Percentiles rank a stretch among this genome's conserved stretches.
Conservation (phyloP, 345 rosid genomes). For the Arabis alpina region DNA sequence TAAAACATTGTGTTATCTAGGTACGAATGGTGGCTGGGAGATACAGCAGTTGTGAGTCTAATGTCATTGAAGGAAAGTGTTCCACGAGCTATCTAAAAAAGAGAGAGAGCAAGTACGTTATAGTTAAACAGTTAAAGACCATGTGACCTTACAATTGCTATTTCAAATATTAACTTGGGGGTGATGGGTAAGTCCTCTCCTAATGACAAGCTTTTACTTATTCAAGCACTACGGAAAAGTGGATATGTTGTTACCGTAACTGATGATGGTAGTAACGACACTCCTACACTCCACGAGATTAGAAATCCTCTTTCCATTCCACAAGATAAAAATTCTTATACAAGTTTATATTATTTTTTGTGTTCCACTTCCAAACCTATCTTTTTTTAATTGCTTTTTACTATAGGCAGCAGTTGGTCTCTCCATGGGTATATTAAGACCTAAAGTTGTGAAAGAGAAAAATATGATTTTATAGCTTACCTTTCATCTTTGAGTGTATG, state of each 20-base stretch:
- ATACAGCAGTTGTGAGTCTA: slow-evolving; percentile 58
- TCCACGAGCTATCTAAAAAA: slow-evolving; percentile 75
- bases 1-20: slow-evolving; percentile 43
- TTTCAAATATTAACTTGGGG: slow-evolving; percentile 35
- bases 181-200: slow-evolving; percentile 99
- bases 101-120: slow-evolving; percentile 77
- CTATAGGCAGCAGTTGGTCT: slow-evolving; percentile 96
- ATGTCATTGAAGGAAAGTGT: slow-evolving; percentile 86
- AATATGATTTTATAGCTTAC: no score
- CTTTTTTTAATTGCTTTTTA: slow-evolving; percentile 32
- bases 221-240: slow-evolving; percentile 86
- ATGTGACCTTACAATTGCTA: slow-evolving; percentile 29
- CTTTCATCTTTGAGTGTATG: no score
- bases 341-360: slow-evolving; percentile 1
- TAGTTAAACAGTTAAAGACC: slow-evolving; percentile 11
- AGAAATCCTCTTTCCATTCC: no score
- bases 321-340: not conserved
- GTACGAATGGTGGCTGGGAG: slow-evolving; percentile 98
- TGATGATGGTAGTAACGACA: slow-evolving; percentile 99
- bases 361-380: slow-evolving; percentile 33
- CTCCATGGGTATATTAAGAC: slow-evolving; percentile 95
- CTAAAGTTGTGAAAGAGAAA: slow-evolving; percentile 98
- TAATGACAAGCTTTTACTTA: slow-evolving; percentile 92
- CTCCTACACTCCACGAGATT: slow-evolving; percentile 99
- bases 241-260: slow-evolving; percentile 99